A percentile compares a stretch with the other conserved stretches of the same genome.
Conservation (phyloP, 345 rosid genomes). For the Psidium guajava region DNA sequence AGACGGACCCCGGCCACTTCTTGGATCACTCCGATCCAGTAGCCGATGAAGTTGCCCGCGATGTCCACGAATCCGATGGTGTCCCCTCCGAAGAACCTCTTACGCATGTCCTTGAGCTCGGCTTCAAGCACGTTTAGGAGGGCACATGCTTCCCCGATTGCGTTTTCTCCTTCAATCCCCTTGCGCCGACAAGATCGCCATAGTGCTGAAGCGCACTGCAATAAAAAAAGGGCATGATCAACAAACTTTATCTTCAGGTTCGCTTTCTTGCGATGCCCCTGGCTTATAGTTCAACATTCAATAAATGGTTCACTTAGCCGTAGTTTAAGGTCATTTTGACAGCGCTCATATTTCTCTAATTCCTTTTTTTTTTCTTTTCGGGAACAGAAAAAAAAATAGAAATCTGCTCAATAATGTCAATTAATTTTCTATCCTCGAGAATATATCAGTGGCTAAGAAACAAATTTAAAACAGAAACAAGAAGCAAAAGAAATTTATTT, state of each 20-base stretch:
- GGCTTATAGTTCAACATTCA: background rate
- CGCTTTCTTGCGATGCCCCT: background rate
- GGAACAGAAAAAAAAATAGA: too few relatives aligned
- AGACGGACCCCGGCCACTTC: conserved; percentile 28
- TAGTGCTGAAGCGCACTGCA: conserved; percentile 15
- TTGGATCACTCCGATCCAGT: conserved; percentile 25
- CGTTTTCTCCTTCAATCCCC: conserved; percentile 17
- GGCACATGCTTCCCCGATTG: conserved; percentile 22
- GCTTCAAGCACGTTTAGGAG: conserved; percentile 31
- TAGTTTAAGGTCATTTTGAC: background rate
- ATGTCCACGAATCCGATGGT: conserved; percentile 50
- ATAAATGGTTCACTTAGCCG: background rate
- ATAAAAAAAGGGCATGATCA: background rate
- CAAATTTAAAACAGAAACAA: too few relatives aligned
- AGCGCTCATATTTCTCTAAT: too few relatives aligned
- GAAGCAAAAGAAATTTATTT: too few relatives aligned
- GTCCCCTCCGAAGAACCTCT: conserved; percentile 55
- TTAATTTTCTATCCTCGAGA: too few relatives aligned
- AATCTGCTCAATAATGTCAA: too few relatives aligned
- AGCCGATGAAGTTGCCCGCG: conserved; percentile 22
- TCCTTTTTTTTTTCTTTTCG: too few relatives aligned
- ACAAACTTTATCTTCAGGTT: background rate
- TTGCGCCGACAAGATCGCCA: conserved; percentile 22
- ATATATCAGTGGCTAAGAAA: too few relatives aligned
- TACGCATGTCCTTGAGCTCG: conserved; percentile 27